Percentiles rank a stretch among this genome's conserved stretches.
Evolutionary conservation across 1,284 basidiomycete genomes (phyloP).

Genomic region (Naganishia cerealis): DNA sequence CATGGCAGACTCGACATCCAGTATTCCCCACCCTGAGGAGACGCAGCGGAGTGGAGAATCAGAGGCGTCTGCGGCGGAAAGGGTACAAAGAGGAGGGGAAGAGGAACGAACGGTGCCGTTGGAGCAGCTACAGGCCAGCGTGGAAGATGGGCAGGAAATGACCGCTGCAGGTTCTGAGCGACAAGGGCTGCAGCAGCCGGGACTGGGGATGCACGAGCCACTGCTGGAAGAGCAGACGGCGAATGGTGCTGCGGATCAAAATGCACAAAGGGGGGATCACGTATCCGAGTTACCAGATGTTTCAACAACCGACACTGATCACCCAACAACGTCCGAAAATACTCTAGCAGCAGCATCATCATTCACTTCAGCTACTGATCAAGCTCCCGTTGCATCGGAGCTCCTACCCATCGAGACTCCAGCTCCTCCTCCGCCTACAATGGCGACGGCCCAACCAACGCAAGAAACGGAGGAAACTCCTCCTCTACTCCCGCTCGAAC

Average conservation of each 20-base stretch:
- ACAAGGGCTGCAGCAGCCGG: neutral
- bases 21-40: neutral
- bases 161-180: neutral
- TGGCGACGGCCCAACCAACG: neutral
- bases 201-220: neutral
- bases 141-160: constrained; percentile 13
- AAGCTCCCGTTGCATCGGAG: neutral
- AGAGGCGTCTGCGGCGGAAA: neutral
- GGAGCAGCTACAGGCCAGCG: constrained; percentile 6
- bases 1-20: neutral
- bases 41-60: neutral
- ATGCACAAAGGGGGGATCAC: neutral
- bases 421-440: neutral
- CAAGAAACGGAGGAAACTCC: neutral
- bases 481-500: constrained; percentile 14
- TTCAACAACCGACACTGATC: neutral
- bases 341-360: neutral
- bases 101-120: neutral
- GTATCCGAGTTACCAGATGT: neutral
- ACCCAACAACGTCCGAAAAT: neutral
- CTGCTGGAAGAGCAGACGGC: neutral
- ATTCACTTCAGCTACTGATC: neutral
- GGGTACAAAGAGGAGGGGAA: neutral
- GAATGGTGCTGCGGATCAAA: neutral
- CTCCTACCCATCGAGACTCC: neutral